phyloP scores from a whole-genome alignment of 2,329 filamentous ascomycete genomes.

The Claviceps cyperi region DNA sequence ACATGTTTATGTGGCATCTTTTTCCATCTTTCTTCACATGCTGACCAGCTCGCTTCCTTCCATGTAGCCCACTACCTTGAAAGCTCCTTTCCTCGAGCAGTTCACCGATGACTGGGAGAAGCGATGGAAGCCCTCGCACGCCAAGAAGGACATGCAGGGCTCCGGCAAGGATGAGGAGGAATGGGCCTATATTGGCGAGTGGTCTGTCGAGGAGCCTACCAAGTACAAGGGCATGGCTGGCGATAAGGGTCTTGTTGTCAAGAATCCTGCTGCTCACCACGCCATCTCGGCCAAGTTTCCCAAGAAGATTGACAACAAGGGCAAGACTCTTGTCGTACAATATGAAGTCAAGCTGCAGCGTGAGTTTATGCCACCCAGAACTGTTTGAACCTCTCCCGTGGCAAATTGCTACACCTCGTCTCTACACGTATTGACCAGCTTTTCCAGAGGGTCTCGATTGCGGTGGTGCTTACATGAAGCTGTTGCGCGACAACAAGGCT shows the following conservation, averaged over 20 bases:
- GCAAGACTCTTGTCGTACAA: constrained; percentile 91
- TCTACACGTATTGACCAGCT: not conserved
- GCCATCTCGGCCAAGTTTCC: constrained; percentile 98
- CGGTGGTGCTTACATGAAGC: constrained; percentile 97
- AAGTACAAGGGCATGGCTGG: constrained; percentile 86
- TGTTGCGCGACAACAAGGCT: constrained; percentile 92
- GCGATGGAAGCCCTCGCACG: constrained; percentile 87
- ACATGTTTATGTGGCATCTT: not conserved
- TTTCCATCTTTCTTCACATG: constrained; percentile 1
- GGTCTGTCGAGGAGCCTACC: constrained; percentile 87
- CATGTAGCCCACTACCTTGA: constrained; percentile 64
- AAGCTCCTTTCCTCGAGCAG: constrained; percentile 94
- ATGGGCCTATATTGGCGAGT: constrained; percentile 36
- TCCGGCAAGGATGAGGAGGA: constrained; percentile 46
- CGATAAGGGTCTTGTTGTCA: constrained; percentile 93
- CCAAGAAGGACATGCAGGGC: constrained; percentile 77
- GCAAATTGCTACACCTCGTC: not conserved
- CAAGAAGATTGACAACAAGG: constrained; percentile 93
- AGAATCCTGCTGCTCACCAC: constrained; percentile 95
- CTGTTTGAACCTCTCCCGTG: too few relatives aligned
- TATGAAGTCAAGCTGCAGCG: constrained; percentile 99
- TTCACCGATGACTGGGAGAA: constrained; percentile 94
- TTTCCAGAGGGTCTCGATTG: constrained; percentile 77
- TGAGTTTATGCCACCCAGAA: constrained; percentile 29
- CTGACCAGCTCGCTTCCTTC: constrained; percentile 8